These are phyloP conservation scores for Rasamsonia emersonii DNA, from an alignment of 2,329 filamentous ascomycete genomes.

Conservation along the genomic window DNA sequence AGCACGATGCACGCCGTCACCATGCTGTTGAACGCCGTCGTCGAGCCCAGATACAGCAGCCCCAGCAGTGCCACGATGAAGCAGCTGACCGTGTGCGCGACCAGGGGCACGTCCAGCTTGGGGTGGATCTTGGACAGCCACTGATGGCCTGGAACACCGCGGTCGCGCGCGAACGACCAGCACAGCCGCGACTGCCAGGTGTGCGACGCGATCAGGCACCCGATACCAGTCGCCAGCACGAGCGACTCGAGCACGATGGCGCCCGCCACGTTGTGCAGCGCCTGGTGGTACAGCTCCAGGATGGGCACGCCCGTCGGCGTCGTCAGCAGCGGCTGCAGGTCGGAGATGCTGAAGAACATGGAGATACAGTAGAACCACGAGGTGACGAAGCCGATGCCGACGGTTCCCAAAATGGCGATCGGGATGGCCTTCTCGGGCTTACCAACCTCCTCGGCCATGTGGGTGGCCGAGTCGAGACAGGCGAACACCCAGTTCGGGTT, in stretches of 20 bases:
- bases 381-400: constrained; percentile 42
- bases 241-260: constrained; percentile 40
- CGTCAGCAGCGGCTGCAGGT: constrained; percentile 33
- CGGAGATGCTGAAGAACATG: constrained; percentile 43
- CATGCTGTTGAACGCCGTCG: constrained; percentile 36
- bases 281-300: constrained; percentile 39
- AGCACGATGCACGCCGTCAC: constrained; percentile 39
- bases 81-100: constrained; percentile 38
- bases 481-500: constrained; percentile 45
- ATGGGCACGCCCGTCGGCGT: constrained; percentile 40
- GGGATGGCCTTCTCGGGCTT: constrained; percentile 41
- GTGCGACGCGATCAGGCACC: constrained; percentile 40
- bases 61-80: constrained; percentile 39
- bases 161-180: constrained; percentile 47
- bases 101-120: constrained; percentile 37
- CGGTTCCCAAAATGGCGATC: constrained; percentile 42
- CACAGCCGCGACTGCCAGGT: constrained; percentile 45
- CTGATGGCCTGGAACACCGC: constrained; percentile 37
- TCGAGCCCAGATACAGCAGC: constrained; percentile 38
- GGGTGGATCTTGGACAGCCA: constrained; percentile 34
- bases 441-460: constrained; percentile 44
- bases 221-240: constrained; percentile 40
- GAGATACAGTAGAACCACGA: constrained; percentile 41
- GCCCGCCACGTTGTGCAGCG: constrained; percentile 36
- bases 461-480: constrained; percentile 43